These are phyloP conservation scores for Pharus latifolius DNA, from an alignment of 176 grass and related monocot genomes.

Conservation along the genomic window DNA sequence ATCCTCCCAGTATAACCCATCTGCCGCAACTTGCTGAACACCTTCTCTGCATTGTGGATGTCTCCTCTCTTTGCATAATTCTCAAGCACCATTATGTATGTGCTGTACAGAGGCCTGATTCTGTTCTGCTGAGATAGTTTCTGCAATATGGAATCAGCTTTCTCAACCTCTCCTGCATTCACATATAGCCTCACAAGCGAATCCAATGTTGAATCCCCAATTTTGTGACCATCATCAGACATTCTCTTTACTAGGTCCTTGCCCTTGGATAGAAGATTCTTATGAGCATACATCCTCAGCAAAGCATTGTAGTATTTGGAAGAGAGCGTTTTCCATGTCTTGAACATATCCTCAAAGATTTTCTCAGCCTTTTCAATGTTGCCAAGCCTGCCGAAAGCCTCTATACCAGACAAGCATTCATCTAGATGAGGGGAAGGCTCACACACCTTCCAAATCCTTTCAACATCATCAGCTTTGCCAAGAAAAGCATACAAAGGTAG, in stretches of 20 bases:
- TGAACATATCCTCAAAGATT: constrained; percentile 35
- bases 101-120: constrained; percentile 33
- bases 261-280: constrained; percentile 53
- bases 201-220: constrained; percentile 34
- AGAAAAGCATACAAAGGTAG: constrained; percentile 53
- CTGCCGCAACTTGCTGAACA: constrained; percentile 51
- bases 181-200: constrained; percentile 50
- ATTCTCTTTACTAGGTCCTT: constrained; percentile 52
- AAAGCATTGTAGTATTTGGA: constrained; percentile 36
- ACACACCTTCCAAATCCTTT: constrained; percentile 60
- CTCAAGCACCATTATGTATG: constrained; percentile 47
- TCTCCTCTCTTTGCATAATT: constrained; percentile 59
- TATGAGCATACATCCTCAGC: constrained; percentile 45
- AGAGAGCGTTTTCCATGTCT: constrained; percentile 1
- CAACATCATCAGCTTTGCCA: constrained; percentile 42
- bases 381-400: constrained; percentile 55
- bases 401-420: constrained; percentile 36
- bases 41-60: constrained; percentile 50
- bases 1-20: constrained; percentile 53
- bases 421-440: constrained; percentile 21
- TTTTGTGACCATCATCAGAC: constrained; percentile 17
- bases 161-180: constrained; percentile 39
- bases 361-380: constrained; percentile 46
- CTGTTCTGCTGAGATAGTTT: constrained; percentile 24
- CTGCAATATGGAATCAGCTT: constrained; percentile 50